Conservation (phyloP, 495 filamentous ascomycete species). For the Aspergillus cavernicola region DNA sequence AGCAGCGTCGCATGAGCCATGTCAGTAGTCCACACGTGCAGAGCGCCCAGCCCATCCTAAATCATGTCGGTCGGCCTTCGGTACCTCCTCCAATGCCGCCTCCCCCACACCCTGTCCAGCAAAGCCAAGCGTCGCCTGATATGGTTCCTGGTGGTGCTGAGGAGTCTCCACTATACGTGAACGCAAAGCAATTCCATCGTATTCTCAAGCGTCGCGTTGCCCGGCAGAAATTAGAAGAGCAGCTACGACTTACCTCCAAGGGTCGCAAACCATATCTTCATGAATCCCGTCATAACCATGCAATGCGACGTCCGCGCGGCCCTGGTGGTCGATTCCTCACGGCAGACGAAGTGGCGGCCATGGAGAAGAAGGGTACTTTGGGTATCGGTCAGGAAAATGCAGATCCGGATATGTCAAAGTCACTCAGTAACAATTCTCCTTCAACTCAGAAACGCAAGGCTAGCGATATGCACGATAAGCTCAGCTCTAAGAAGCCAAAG, state of each 20-base stretch:
- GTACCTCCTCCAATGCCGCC: constrained; percentile 47
- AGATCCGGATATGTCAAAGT: constrained; percentile 28
- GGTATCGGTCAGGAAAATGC: constrained; percentile 32
- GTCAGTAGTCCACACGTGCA: constrained; percentile 47
- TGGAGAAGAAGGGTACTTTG: constrained; percentile 58
- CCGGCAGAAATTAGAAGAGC: constrained; percentile 88
- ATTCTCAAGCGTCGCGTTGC: constrained; percentile 93
- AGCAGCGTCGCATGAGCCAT: constrained; percentile 49
- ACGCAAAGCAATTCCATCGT: constrained; percentile 97
- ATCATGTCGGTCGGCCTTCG: constrained; percentile 45
- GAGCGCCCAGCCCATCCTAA: constrained; percentile 45
- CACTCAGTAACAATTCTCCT: constrained; percentile 20
- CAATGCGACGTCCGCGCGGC: constrained; percentile 92
- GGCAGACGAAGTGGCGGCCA: constrained; percentile 92
- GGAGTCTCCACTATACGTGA: constrained; percentile 95
- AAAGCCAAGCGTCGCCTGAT: constrained; percentile 79
- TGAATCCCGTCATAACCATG: constrained; percentile 98
- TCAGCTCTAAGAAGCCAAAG: constrained; percentile 48
- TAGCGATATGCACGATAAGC: constrained; percentile 40
- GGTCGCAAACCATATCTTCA: constrained; percentile 96
- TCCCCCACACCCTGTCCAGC: constrained; percentile 50
- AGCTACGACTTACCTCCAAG: constrained; percentile 85
- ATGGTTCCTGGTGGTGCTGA: constrained; percentile 72
- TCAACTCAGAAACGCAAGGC: constrained; percentile 51
- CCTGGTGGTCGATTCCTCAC: constrained; percentile 97